A percentile compares a stretch with the other conserved stretches of the same genome.
Evolutionary conservation across 164 flowering plant genomes (phyloP).

Genomic region (Berberis thunbergii): DNA sequence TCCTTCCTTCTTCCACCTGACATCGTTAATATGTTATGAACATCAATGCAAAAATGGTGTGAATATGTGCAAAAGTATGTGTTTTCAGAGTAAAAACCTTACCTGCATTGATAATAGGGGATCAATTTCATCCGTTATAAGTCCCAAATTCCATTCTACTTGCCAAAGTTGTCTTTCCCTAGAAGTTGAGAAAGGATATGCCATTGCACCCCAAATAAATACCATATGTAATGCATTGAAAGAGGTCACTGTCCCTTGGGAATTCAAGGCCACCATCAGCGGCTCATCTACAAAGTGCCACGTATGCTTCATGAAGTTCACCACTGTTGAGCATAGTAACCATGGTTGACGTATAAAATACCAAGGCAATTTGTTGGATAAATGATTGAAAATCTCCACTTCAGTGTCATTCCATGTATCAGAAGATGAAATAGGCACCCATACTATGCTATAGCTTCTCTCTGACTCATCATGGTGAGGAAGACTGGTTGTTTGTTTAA

Average conservation of each 20-base stretch:
- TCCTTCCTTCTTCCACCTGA: slow-evolving; percentile 59
- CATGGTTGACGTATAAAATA: slow-evolving; percentile 48
- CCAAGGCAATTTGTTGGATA: slow-evolving; percentile 63
- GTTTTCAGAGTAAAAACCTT: slow-evolving; percentile 11
- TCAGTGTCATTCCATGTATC: slow-evolving; percentile 40
- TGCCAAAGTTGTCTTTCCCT: slow-evolving; percentile 66
- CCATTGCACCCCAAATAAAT: slow-evolving; percentile 62
- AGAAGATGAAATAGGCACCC: slow-evolving; percentile 57
- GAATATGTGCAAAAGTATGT: not conserved
- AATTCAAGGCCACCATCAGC: slow-evolving; percentile 57
- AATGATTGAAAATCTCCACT: slow-evolving; percentile 18
- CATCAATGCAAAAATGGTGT: not conserved
- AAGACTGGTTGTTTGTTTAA: slow-evolving; percentile 34
- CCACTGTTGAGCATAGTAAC: slow-evolving; percentile 32
- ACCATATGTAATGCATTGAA: slow-evolving; percentile 59
- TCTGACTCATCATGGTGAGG: slow-evolving; percentile 19
- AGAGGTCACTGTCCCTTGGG: slow-evolving; percentile 39
- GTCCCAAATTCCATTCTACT: slow-evolving; percentile 36
- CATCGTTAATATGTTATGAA: slow-evolving; percentile 9
- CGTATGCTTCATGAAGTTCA: slow-evolving; percentile 33
- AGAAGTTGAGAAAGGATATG: slow-evolving; percentile 58
- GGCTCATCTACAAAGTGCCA: slow-evolving; percentile 51
- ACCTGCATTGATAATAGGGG: slow-evolving; percentile 43
- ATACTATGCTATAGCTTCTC: slow-evolving; percentile 41
- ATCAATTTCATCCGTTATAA: slow-evolving; percentile 36